Evolutionary conservation across 2,329 filamentous ascomycete genomes (phyloP).

Genomic region (Sphaerulina vaccinii): DNA sequence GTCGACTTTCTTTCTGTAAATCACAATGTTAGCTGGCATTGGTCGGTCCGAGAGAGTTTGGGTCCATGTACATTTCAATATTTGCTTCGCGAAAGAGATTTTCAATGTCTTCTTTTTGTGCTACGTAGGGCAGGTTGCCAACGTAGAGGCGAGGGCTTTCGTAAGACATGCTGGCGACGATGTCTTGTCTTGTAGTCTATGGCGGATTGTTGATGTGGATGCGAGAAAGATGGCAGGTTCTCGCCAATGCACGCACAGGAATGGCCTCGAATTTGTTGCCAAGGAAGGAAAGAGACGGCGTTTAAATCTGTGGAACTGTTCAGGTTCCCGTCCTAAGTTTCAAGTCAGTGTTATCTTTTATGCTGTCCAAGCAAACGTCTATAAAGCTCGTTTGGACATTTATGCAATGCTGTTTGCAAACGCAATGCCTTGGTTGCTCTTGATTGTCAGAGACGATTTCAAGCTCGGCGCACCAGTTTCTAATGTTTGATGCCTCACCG

Average conservation of each 20-base stretch:
- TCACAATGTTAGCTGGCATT: neutral
- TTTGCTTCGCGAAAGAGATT: conserved; percentile 46
- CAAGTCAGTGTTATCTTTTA: too few species aligned
- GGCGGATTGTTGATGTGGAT: neutral
- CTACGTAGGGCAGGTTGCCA: conserved; percentile 56
- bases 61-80: conserved; percentile 35
- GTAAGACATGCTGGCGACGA: conserved; percentile 3
- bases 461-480: too few species aligned
- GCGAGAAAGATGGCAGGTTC: neutral
- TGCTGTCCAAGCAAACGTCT: too few species aligned
- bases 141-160: conserved; percentile 45
- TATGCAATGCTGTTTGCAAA: too few species aligned
- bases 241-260: conserved; percentile 9
- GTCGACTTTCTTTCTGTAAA: conserved; percentile 57
- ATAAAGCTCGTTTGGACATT: too few species aligned
- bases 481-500: too few species aligned
- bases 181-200: neutral
- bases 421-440: too few species aligned
- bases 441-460: too few species aligned
- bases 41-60: neutral
- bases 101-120: conserved; percentile 52
- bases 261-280: too few species aligned
- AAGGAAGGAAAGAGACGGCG: too few species aligned
- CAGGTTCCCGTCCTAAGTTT: too few species aligned
- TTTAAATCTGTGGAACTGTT: conserved; percentile 12